These are phyloP conservation scores for Zygosaccharomyces pseudorouxii DNA, from an alignment of 805 yeast species.

Conservation along the genomic window DNA sequence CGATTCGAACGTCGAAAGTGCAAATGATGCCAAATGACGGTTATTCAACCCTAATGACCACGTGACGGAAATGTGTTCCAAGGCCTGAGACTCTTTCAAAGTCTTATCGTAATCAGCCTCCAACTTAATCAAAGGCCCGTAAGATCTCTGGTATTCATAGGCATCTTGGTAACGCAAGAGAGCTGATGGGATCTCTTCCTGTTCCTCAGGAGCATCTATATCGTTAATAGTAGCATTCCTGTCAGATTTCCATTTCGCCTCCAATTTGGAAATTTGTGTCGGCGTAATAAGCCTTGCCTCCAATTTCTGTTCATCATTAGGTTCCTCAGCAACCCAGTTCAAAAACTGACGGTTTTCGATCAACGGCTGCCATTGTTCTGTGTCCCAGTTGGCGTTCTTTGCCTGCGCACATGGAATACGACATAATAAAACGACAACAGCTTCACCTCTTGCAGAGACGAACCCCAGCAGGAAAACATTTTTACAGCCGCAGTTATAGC, in stretches of 20 bases:
- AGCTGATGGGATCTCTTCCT: constrained; percentile 64
- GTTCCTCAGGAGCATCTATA: constrained; percentile 46
- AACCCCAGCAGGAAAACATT: constrained; percentile 81
- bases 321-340: constrained; percentile 74
- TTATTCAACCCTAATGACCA: constrained; percentile 72
- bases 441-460: constrained; percentile 80
- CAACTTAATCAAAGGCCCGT: constrained; percentile 74
- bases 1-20: constrained; percentile 61
- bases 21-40: constrained; percentile 63
- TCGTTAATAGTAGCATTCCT: constrained; percentile 69
- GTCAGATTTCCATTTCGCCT: constrained; percentile 75
- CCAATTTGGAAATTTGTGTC: constrained; percentile 65
- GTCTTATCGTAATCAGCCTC: constrained; percentile 79
- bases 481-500: constrained; percentile 82
- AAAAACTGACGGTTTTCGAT: constrained; percentile 75
- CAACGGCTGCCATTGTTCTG: constrained; percentile 79
- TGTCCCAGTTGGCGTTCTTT: constrained; percentile 79
- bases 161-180: constrained; percentile 77
- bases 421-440: constrained; percentile 82
- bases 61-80: constrained; percentile 62
- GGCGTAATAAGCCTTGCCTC: constrained; percentile 53
- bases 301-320: constrained; percentile 59
- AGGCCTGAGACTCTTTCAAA: constrained; percentile 69
- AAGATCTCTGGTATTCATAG: constrained; percentile 76
- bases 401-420: constrained; percentile 82